A percentile compares a stretch with the other conserved stretches of the same genome.
Evolutionary conservation across 306 rosid species (phyloP).

Genomic region (Lagenaria siceraria): DNA sequence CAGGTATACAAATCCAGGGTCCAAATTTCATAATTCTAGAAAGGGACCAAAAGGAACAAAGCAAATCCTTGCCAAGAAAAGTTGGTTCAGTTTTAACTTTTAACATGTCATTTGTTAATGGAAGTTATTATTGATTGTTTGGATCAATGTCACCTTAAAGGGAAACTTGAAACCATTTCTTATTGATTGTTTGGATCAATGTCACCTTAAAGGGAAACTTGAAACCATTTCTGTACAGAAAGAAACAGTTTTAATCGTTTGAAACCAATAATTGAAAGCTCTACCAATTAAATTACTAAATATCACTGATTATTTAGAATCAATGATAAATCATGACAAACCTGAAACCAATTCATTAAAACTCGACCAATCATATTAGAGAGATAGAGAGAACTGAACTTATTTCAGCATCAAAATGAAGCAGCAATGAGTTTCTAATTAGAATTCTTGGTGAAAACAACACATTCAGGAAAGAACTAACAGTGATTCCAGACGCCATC

Average conservation of each 20-base stretch:
- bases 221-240: too few relatives aligned
- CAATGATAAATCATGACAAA: background rate
- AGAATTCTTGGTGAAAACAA: background rate
- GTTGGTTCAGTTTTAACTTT: background rate
- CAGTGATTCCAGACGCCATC: constrained; percentile 54
- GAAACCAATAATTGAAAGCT: background rate
- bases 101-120: background rate
- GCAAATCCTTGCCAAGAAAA: background rate
- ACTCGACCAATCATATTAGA: background rate
- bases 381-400: background rate
- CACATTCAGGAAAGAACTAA: constrained; percentile 18
- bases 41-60: background rate
- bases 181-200: too few relatives aligned
- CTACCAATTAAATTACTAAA: background rate
- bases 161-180: background rate
- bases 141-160: background rate
- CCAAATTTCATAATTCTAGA: background rate
- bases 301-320: background rate
- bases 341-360: background rate
- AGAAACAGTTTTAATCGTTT: background rate
- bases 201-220: too few relatives aligned
- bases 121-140: background rate
- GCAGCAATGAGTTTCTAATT: background rate
- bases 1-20: background rate
- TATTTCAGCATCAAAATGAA: background rate